Conservation (phyloP, 805 yeast species). For the Suhomyces sp. region DNA sequence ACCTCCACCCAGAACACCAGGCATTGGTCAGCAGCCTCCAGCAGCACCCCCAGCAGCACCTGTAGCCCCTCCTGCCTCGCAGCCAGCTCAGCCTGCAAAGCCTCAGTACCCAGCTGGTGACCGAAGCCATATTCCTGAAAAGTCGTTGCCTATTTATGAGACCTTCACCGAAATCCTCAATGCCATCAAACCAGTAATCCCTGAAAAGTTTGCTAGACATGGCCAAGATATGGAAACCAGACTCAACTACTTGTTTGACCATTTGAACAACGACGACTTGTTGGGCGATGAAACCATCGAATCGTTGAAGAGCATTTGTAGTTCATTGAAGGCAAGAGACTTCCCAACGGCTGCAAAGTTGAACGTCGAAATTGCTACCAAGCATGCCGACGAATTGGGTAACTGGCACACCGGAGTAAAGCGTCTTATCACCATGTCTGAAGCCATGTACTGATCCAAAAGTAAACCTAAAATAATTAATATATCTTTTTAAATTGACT, state of each 20-base stretch:
- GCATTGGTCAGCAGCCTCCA: constrained; percentile 12
- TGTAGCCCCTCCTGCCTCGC: constrained; percentile 21
- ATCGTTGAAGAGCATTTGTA: constrained; percentile 50
- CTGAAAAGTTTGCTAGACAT: constrained; percentile 71
- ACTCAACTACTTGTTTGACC: constrained; percentile 70
- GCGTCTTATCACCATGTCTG: constrained; percentile 75
- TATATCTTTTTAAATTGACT: too few relatives aligned
- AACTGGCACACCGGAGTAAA: constrained; percentile 92
- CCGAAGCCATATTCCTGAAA: constrained; percentile 61
- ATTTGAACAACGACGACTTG: constrained; percentile 69
- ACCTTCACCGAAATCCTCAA: constrained; percentile 53
- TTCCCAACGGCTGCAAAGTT: constrained; percentile 56
- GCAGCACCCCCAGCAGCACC: constrained; percentile 18
- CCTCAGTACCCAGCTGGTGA: constrained; percentile 58
- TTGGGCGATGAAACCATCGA: constrained; percentile 55
- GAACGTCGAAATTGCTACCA: constrained; percentile 58
- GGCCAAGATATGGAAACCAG: constrained; percentile 80
- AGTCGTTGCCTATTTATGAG: constrained; percentile 56
- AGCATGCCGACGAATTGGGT: constrained; percentile 71
- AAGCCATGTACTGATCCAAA: constrained; percentile 25
- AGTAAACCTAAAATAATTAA: neutral
- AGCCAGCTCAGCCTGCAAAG: constrained; percentile 19
- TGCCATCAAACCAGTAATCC: constrained; percentile 67
- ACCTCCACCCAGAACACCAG: constrained; percentile 12
- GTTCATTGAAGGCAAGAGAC: constrained; percentile 51